phyloP scores from a whole-genome alignment of 2,329 filamentous ascomycete species.

The Alternaria metachromatica region DNA sequence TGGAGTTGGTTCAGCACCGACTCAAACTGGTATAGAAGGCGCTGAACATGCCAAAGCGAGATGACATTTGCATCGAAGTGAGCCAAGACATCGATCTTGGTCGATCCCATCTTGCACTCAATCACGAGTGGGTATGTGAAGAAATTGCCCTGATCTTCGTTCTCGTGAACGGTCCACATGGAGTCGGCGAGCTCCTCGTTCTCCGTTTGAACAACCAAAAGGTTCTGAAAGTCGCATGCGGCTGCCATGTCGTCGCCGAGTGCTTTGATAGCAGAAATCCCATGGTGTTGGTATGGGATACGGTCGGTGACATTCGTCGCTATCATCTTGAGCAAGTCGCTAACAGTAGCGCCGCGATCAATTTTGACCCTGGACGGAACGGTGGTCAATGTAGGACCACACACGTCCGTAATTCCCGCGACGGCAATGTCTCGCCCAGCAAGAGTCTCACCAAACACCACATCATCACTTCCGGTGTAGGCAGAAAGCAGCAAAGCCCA shows the following conservation, averaged over 20 bases:
- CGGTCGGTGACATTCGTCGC: constrained; percentile 30
- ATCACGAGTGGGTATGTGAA: constrained; percentile 45
- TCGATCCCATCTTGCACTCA: constrained; percentile 34
- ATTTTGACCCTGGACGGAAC: constrained; percentile 47
- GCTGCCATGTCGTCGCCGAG: constrained; percentile 60
- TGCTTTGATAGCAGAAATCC: constrained; percentile 47
- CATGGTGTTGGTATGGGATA: constrained; percentile 48
- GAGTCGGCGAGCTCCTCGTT: constrained; percentile 29
- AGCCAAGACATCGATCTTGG: constrained; percentile 28
- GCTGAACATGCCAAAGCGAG: constrained; percentile 37
- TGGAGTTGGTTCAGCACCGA: constrained; percentile 36
- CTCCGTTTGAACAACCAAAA: constrained; percentile 60
- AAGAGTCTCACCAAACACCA: constrained; percentile 39
- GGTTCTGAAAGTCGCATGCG: constrained; percentile 64
- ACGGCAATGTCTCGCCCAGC: constrained; percentile 46
- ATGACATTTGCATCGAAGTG: constrained; percentile 39
- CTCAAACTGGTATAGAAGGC: constrained; percentile 39
- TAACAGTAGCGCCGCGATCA: constrained; percentile 29
- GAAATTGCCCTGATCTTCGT: constrained; percentile 38
- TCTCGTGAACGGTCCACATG: constrained; percentile 38
- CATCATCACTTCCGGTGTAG: constrained; percentile 28
- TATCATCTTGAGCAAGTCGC: constrained; percentile 30
- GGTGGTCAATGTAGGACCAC: constrained; percentile 50
- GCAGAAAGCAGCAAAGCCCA: constrained; percentile 34
- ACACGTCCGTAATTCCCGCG: constrained; percentile 41